These are phyloP conservation scores for Strobilomyces confusus DNA, from an alignment of 768 basidiomycete species.

Conservation along the genomic window DNA sequence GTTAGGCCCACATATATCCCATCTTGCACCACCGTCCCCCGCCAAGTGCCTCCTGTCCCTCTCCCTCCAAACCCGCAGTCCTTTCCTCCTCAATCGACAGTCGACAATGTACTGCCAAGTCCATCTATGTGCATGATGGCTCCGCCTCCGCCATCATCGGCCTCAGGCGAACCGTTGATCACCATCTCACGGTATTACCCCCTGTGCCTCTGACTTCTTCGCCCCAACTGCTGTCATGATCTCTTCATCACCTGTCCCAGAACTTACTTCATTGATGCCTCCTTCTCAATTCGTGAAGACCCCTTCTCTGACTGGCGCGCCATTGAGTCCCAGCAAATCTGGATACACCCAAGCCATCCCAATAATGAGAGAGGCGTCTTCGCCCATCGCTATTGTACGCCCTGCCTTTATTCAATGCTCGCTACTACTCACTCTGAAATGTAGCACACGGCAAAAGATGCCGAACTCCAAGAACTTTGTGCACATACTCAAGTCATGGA, in stretches of 20 bases:
- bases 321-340: constrained; percentile 1
- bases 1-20: constrained; percentile 25
- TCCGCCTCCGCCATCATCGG: too few species aligned
- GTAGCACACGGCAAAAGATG: constrained; percentile 42
- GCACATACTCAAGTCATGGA: constrained; percentile 85
- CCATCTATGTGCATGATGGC: constrained; percentile 26
- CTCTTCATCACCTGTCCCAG: constrained; percentile 17
- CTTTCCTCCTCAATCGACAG: constrained; percentile 42
- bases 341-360: constrained; percentile 13
- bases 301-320: constrained; percentile 12
- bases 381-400: constrained; percentile 22
- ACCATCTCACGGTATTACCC: too few species aligned
- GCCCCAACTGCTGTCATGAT: constrained; percentile 23
- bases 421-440: constrained; percentile 10
- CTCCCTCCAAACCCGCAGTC: constrained; percentile 49
- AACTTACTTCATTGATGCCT: constrained; percentile 5
- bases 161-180: too few species aligned
- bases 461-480: constrained; percentile 73
- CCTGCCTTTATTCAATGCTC: background rate
- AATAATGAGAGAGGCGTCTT: constrained; percentile 27
- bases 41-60: constrained; percentile 50
- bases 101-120: constrained; percentile 30
- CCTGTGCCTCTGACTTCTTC: constrained; percentile 31
- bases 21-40: constrained; percentile 38
- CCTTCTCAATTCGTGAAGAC: constrained; percentile 17